Evolutionary conservation across 129 eudicot genomes (phyloP).

Genomic region (Centaurea solstitialis): DNA sequence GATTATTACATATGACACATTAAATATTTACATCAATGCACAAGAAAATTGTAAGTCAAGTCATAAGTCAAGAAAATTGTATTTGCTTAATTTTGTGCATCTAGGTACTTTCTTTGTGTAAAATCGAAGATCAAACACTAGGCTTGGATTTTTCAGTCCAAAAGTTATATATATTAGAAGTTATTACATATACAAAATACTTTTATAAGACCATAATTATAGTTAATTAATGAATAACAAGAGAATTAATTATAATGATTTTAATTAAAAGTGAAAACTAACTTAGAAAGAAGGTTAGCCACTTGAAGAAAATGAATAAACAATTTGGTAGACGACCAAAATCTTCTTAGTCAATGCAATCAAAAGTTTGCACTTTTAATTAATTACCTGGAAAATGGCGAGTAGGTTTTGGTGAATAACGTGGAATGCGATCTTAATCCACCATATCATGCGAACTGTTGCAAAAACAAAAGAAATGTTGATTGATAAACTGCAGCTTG

Average conservation of each 20-base stretch:
- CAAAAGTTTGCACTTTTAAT: slow-evolving; percentile 10
- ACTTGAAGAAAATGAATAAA: slow-evolving; percentile 19
- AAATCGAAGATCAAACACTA: neutral
- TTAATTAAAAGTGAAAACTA: slow-evolving; percentile 22
- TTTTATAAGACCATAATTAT: neutral
- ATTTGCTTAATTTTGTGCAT: neutral
- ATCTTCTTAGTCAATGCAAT: slow-evolving; percentile 22
- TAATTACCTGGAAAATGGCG: slow-evolving; percentile 20
- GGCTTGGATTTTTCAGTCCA: neutral
- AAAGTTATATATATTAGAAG: neutral
- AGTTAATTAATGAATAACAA: neutral
- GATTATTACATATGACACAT: no score
- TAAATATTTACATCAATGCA: no score
- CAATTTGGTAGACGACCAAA: slow-evolving; percentile 29
- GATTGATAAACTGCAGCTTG: neutral
- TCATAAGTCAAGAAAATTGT: neutral
- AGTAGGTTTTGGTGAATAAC: slow-evolving; percentile 15
- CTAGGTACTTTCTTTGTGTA: neutral
- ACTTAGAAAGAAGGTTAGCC: slow-evolving; percentile 9
- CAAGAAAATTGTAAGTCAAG: no score
- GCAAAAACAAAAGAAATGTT: slow-evolving; percentile 6
- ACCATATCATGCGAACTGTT: slow-evolving; percentile 19
- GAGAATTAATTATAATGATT: neutral
- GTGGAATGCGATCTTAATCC: slow-evolving; percentile 22
- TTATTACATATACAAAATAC: slow-evolving; percentile 19